These are phyloP conservation scores for Penicillium taxi DNA, from an alignment of 495 filamentous ascomycete species.

Conservation along the genomic window DNA sequence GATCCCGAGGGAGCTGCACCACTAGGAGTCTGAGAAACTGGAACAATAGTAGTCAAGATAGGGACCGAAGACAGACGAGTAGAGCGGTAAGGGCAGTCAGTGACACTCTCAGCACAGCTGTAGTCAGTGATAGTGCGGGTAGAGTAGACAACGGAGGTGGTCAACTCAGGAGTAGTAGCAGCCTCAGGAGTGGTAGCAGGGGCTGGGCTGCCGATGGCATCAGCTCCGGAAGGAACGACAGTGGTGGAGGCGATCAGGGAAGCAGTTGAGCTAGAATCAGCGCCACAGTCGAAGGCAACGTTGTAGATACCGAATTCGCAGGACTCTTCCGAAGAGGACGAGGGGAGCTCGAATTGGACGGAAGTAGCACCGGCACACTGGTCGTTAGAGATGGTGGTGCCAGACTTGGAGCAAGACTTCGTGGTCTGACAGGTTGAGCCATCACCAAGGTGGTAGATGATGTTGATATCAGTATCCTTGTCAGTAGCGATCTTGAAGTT, in stretches of 20 bases:
- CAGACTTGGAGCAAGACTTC: constrained; percentile 52
- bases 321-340: constrained; percentile 38
- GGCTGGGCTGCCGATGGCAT: constrained; percentile 6
- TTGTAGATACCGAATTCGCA: constrained; percentile 69
- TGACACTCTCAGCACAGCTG: constrained; percentile 49
- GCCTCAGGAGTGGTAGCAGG: constrained; percentile 13
- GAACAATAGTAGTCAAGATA: not conserved
- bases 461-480: constrained; percentile 67
- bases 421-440: constrained; percentile 70
- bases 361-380: constrained; percentile 87
- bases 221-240: not conserved
- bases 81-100: constrained; percentile 48
- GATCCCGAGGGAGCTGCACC: constrained; percentile 13
- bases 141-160: constrained; percentile 52
- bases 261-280: constrained; percentile 17
- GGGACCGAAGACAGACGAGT: constrained; percentile 28
- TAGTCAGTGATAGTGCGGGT: constrained; percentile 53
- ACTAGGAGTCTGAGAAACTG: constrained; percentile 10
- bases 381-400: constrained; percentile 63
- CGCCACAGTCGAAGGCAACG: constrained; percentile 73
- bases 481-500: constrained; percentile 63
- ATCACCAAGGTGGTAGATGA: constrained; percentile 77
- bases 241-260: not conserved
- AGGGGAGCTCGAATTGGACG: constrained; percentile 67
- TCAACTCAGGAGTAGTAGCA: constrained; percentile 20